Base-by-base conservation (phyloP, 2,329 filamentous ascomycete genomes). In the Chrysoporthe puriensis region DNA sequence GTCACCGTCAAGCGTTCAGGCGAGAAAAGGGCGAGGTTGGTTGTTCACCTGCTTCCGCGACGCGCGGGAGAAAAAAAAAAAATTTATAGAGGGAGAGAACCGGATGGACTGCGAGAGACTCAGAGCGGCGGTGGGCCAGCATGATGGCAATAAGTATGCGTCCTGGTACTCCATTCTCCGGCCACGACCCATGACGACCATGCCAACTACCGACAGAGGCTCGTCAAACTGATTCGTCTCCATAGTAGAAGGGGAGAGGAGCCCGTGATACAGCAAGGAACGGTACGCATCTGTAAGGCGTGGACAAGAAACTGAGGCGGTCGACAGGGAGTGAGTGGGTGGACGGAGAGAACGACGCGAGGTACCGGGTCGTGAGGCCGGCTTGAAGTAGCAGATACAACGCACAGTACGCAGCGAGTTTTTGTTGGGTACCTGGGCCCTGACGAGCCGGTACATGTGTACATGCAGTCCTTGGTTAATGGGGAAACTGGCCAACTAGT, bases 171-270 rank as follows among this genome's bases (percentile, higher is more conserved):
- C 59, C n/a, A 36, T 48, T 50, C 16, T 4, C 21, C 48, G 36
- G 44, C 46, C 52, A 67, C 42, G 50, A 48, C 50, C 64, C 50
- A 66, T 66, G 58, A 62, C 57, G 63, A 62, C 58, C 50, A 48
- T 16, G 32, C 58, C 44, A 54, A 56, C 50, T 66, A 63, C 66
- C 66, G 66, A 68, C 54, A 54, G 44, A 44, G 60, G 21, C 44
- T 16, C 43, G 67, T 54, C 54, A 63, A 48, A 48, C 40, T 63
- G 3, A 43, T 34, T 18, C 40, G 52, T 46, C 42, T 65, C 52
- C 60, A 66, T 66, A 26, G 62, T 58, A 36, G 21, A 13, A 40
- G 26, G 2, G 32, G 54, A 13, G 40, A 21, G 11, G 32, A 13
- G 54, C 34, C 54, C 32, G 54, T 57, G 34, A 18, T 13, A 57